Percentiles rank a stretch among this genome's conserved stretches.
Conservation (phyloP, 805 yeast species). For the Teunomyces tritomae region DNA sequence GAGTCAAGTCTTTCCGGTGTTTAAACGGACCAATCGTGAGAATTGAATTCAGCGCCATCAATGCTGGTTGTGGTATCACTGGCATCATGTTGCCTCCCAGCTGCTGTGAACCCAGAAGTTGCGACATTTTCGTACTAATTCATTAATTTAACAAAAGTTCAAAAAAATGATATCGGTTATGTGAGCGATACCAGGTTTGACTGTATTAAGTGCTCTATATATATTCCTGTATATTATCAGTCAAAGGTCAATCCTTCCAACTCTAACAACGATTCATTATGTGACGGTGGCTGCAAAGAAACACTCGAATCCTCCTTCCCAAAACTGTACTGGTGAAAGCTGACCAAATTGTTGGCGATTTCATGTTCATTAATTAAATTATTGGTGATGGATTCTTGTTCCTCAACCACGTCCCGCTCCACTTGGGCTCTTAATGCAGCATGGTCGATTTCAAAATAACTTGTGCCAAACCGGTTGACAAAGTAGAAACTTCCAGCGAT, state of each 20-base stretch:
- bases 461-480: slow-evolving; percentile 37
- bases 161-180: too few species aligned
- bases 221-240: not conserved
- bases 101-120: not conserved
- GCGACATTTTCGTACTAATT: too few species aligned
- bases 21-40: slow-evolving; percentile 44
- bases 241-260: slow-evolving; percentile 4
- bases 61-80: slow-evolving; percentile 19
- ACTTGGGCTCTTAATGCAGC: slow-evolving; percentile 10
- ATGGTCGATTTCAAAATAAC: slow-evolving; percentile 10
- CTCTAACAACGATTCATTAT: not conserved
- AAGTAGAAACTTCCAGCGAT: slow-evolving; percentile 65
- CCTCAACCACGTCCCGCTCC: slow-evolving; percentile 12
- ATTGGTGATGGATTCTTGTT: slow-evolving; percentile 16
- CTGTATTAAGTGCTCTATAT: too few species aligned
- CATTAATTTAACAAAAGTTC: too few species aligned
- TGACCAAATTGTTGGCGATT: slow-evolving; percentile 9
- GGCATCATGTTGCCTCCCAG: slow-evolving; percentile 9
- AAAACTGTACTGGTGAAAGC: slow-evolving; percentile 5
- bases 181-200: too few species aligned
- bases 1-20: slow-evolving; percentile 55
- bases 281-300: not conserved
- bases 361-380: slow-evolving; percentile 6
- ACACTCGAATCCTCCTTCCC: slow-evolving; percentile 1
- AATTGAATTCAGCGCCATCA: slow-evolving; percentile 40